phyloP scores from a whole-genome alignment of 768 basidiomycete species.

The Calvatia gigantea region DNA sequence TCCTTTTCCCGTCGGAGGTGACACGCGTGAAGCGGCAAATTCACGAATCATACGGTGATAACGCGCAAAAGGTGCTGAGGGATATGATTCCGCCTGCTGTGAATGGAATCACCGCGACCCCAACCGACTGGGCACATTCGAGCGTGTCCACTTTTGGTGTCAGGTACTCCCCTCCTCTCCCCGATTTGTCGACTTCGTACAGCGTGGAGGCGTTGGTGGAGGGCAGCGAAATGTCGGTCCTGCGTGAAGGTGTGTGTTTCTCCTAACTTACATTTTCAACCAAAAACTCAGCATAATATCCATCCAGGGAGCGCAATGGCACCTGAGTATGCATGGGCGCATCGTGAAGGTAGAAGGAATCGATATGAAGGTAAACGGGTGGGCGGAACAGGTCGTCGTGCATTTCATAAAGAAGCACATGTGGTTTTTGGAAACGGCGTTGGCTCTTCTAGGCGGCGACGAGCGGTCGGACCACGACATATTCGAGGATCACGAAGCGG shows the following conservation, averaged over 20 bases:
- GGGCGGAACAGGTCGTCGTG: slow-evolving; percentile 91
- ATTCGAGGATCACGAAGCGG: slow-evolving; percentile 4
- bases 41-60: slow-evolving; percentile 44
- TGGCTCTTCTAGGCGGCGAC: slow-evolving; percentile 81
- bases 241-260: slow-evolving; percentile 53
- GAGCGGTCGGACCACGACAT: slow-evolving; percentile 58
- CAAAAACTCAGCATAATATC: slow-evolving; percentile 3
- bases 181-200: slow-evolving; percentile 60
- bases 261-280: neutral
- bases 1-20: slow-evolving; percentile 88
- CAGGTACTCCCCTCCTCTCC: slow-evolving; percentile 66
- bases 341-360: slow-evolving; percentile 64
- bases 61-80: slow-evolving; percentile 28
- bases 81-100: slow-evolving; percentile 21
- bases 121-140: slow-evolving; percentile 71
- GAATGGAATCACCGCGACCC: slow-evolving; percentile 36
- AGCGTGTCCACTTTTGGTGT: slow-evolving; percentile 84
- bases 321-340: slow-evolving; percentile 63
- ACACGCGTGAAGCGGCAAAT: slow-evolving; percentile 61
- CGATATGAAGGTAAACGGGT: slow-evolving; percentile 68
- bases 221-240: slow-evolving; percentile 77
- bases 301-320: slow-evolving; percentile 52
- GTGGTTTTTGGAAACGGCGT: slow-evolving; percentile 94
- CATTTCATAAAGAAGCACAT: slow-evolving; percentile 97
- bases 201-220: slow-evolving; percentile 92